Evolutionary conservation across 192 early-diverging fungal species (phyloP), one percentile per base, ranked within the genome.

Genomic region (Linnemannia exigua): DNA sequence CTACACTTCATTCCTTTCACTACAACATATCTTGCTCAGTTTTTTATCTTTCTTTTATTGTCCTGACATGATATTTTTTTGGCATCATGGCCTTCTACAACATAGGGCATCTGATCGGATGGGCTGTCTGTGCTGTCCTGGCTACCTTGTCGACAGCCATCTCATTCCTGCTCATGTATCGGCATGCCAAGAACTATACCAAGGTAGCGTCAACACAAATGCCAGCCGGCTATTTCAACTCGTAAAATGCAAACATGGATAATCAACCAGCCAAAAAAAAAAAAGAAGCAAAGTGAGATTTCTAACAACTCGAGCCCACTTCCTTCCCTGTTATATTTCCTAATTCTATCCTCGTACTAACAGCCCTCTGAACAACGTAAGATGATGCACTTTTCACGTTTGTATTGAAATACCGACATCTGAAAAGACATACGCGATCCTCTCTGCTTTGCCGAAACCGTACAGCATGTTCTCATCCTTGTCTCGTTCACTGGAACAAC

Each of bases 151-250:
- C 58, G 14, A 63, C 58, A 63, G 58, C 58, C 28, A 81, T 93
- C 35, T 90, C 91, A 41, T 87, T 83, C 44, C 36, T 89, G 28
- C 88, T 92, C 51, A 84, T 94, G 19, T 81, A 87, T 31, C 73
- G 74, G 58, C 93, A 94, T 75, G 88, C 91, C 46, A 88, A 87
- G 71, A 80, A 93, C 87, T 94, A 94, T 72, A 91, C 87, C 44
- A 88, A 90, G 63, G 89, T 87, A 82, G 38, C 28, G 2, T 6
- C 31, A 4, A 73, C 5, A 33, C 67, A 36, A 1, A 17, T 6
- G 28, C 35, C 8, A 1, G 15, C 28, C 28, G 76, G 28, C 41
- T 37, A 50, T 25, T 50, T 76, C 37, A 46, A n/a, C n/a, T n/a
- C 31, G 15, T 9, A 11, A 44, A 11, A 9, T 70, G 37, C 68